Evolutionary conservation across 352 stramenopile species (phyloP), one percentile per base, ranked within the genome.

Genomic region (Phytophthora uliginosa): DNA sequence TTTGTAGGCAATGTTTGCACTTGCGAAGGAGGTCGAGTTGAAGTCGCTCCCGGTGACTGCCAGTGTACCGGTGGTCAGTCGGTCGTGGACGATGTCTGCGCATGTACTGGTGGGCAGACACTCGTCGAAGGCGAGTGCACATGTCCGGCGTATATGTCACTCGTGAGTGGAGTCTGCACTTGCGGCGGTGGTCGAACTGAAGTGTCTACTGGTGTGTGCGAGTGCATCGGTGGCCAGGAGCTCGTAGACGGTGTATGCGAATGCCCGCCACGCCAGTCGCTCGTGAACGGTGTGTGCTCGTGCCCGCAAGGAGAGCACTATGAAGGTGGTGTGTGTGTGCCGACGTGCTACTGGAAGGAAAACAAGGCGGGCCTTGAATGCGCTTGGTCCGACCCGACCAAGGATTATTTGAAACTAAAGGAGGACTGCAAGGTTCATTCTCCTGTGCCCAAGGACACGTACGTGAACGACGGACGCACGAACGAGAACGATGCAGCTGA

Each of bases 381-480:
- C 15, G 0, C 28, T 5, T 71, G 64, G 57, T 33, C 42, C 7
- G 48, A 66, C 36, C 34, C 48, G 4, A 18, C 20, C 3, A 64
- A 60, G 22, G 8, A 38, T 17, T 42, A 13, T 13, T 34, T 71
- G 9, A 66, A 55, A 18, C 45, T 71, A 1, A 38, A 47, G 13
- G 34, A 66, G 13, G 64, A 71, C 33, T 71, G 64, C 12, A 26
- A 36, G 18, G 47, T 71, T 24, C 7, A 48, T 13, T 10, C 56
- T 7, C 56, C 64, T 26, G 47, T 66, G 15, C 22, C 64, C 18
- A 73, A 77, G 18, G 71, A 79, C 17, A 79, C 63, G 15, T 78
- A 83, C 26, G 51, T 85, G 17, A 28, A 42, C 24, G 63, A 74
- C 45, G 22, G 9, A 24, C 69, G 73, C 26, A 34, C 7, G 1